Evolutionary conservation across 768 basidiomycete genomes (phyloP), one percentile per base, ranked within the genome.

Genomic region (Suillus subalutaceus): DNA sequence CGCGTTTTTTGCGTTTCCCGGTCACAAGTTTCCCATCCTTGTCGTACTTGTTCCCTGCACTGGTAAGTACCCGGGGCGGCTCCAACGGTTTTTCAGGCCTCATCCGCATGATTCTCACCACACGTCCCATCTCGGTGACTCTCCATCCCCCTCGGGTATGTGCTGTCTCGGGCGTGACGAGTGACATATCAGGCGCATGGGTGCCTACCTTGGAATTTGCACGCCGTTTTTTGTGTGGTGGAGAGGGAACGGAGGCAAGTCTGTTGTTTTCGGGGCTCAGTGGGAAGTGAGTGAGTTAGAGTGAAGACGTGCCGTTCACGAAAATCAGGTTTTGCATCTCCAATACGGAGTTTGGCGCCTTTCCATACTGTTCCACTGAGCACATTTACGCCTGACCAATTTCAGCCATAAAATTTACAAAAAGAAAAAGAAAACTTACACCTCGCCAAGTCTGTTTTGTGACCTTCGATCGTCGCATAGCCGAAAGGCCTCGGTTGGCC

Each of bases 331-430:
- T 87, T 90, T n/a, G 93, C 93, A 69, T 94, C 92, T 10, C 92
- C 92, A 43, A 95, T 85, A 20, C 92, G 85, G 40, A 95, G 78
- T 69, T 91, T 94, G 26, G 92, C 80, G n/a, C 94, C 94, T 78
- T 93, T 94, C 91, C 92, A 96, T 1, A 86, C 91, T 7, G 90
- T 87, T 41, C 94, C 93, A 67, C 90, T 93, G 35, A 95, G 82
- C 3, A 87, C 75, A 72, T 87, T 93, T 75, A 92, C 80, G 75
- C 92, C 92, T 93, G 53, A 58, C 2, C 3, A 20, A 35, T 35
- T 64, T 63, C 53, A 57, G 26, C 46, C 35, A 63, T 62, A 16
- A 56, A 52, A 44, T 38, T 44, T 20, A 38, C 35, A 37, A 4
- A 20, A 37, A 23, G 41, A 43, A 43, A 43, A 43, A 43, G 41